These are phyloP conservation scores for Fomitopsis serialis DNA, from an alignment of 768 basidiomycete genomes.

Conservation along the genomic window DNA sequence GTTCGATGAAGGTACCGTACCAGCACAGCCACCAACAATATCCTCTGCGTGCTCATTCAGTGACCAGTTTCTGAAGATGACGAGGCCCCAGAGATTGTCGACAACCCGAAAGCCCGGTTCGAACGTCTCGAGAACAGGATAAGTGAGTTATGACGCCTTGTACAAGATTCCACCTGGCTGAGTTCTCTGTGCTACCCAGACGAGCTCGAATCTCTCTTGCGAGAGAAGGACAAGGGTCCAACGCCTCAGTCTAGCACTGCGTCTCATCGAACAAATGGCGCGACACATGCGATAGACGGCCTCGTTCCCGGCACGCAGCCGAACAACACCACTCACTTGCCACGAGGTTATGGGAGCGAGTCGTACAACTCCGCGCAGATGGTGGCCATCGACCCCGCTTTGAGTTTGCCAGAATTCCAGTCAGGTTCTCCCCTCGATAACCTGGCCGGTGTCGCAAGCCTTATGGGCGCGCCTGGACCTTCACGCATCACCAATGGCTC, in stretches of 20 bases:
- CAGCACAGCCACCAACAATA: background rate
- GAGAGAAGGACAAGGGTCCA: constrained; percentile 41
- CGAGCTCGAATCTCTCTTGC: constrained; percentile 63
- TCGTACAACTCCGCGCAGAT: background rate
- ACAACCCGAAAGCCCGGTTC: constrained; percentile 54
- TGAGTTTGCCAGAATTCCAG: background rate
- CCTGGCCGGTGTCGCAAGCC: constrained; percentile 8
- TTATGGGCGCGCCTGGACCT: constrained; percentile 1
- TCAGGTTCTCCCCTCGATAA: constrained; percentile 5
- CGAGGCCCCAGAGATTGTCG: constrained; percentile 28
- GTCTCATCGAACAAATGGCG: background rate
- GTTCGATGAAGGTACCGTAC: constrained; percentile 56
- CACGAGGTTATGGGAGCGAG: background rate
- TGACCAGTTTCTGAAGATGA: background rate
- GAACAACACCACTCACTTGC: background rate
- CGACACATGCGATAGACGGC: background rate
- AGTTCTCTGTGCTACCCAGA: constrained; percentile 30
- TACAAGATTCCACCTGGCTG: constrained; percentile 1
- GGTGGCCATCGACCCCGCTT: background rate
- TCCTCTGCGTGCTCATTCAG: background rate
- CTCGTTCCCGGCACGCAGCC: background rate
- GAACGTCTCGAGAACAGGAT: constrained; percentile 66
- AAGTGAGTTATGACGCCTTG: constrained; percentile 36
- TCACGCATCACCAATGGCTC: background rate
- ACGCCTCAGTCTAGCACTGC: background rate